These are phyloP conservation scores for Leccinum variicolor DNA, from an alignment of 768 basidiomycete species.

Conservation along the genomic window DNA sequence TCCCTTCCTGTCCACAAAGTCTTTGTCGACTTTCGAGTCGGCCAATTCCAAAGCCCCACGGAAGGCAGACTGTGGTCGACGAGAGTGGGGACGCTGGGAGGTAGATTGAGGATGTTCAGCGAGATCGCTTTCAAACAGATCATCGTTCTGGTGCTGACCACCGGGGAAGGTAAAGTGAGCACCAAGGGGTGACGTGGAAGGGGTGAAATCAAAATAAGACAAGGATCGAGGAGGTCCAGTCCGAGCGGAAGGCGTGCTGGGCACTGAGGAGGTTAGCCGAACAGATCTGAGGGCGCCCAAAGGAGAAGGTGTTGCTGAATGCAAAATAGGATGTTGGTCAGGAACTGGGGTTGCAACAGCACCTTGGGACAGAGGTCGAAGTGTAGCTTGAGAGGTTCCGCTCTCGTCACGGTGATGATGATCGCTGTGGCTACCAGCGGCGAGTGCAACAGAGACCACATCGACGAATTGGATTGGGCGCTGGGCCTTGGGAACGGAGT, in stretches of 20 bases:
- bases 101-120: conserved; percentile 32
- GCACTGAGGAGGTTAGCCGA: conserved; percentile 10
- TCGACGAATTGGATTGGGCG: conserved; percentile 6
- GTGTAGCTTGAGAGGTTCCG: background rate
- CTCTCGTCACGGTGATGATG: conserved; percentile 1
- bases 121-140: conserved; percentile 29
- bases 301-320: conserved; percentile 11
- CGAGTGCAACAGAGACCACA: conserved; percentile 5
- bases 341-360: background rate
- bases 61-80: conserved; percentile 43
- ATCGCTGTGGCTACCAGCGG: background rate
- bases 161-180: conserved; percentile 27
- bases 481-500: background rate
- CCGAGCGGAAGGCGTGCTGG: conserved; percentile 54
- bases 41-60: conserved; percentile 58
- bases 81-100: conserved; percentile 26
- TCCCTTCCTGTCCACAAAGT: conserved; percentile 48
- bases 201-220: conserved; percentile 55
- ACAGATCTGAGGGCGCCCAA: conserved; percentile 1
- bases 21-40: conserved; percentile 32
- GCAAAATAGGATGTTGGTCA: conserved; percentile 12
- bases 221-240: conserved; percentile 75
- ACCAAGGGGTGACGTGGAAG: conserved; percentile 39
- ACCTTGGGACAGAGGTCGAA: background rate
- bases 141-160: conserved; percentile 26